Evolutionary conservation across 2,329 filamentous ascomycete species (phyloP).

Genomic region (Dothistroma pini): DNA sequence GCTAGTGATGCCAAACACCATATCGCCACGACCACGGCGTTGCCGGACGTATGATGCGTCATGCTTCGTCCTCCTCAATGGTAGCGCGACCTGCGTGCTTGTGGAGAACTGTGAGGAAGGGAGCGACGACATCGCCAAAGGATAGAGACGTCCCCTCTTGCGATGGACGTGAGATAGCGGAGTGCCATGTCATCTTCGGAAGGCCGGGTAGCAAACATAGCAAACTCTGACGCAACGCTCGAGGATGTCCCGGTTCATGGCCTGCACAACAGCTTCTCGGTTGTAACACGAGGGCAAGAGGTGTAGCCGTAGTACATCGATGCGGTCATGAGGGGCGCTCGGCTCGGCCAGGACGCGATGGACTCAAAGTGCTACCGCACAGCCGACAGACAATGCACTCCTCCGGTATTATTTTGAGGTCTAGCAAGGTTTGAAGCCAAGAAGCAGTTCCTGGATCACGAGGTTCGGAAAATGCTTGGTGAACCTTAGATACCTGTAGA

Average conservation of each 20-base stretch:
- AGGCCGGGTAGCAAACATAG: neutral
- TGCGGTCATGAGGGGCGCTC: neutral
- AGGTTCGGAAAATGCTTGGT: neutral
- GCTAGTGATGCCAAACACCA: conserved; percentile 1
- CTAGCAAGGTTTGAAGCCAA: neutral
- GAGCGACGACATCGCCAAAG: neutral
- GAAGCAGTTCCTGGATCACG: neutral
- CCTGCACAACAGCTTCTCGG: neutral
- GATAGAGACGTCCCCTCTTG: neutral
- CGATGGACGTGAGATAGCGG: neutral
- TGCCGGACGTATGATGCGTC: conserved; percentile 3
- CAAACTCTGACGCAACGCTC: neutral
- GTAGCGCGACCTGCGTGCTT: neutral
- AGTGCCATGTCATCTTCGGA: neutral
- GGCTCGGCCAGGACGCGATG: neutral
- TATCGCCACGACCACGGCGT: conserved; percentile 1
- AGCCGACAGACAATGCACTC: too few species aligned
- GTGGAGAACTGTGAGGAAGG: neutral
- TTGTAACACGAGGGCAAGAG: neutral
- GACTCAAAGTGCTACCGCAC: neutral
- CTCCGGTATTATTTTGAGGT: too few species aligned
- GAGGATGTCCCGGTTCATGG: conserved; percentile 1
- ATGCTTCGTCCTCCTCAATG: neutral
- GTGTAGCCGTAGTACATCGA: neutral
- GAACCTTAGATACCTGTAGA: neutral